These are phyloP conservation scores for Elsinoe necatrix DNA, from an alignment of 2,329 filamentous ascomycete species.

Conservation along the genomic window DNA sequence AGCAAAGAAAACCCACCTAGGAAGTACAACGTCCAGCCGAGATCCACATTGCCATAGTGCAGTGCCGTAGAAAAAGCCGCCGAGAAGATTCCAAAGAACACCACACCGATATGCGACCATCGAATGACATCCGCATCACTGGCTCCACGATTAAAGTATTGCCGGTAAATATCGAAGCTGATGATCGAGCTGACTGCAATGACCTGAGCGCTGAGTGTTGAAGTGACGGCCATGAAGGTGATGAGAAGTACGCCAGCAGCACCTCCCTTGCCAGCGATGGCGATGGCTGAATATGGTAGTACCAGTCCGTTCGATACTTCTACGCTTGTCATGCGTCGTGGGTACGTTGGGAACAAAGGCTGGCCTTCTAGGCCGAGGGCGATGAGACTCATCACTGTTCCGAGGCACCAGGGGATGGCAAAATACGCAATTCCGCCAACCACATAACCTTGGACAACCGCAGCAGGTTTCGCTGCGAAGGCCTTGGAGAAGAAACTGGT, in stretches of 20 bases:
- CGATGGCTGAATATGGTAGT: constrained; percentile 40
- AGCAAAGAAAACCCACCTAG: constrained; percentile 21
- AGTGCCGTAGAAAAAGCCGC: constrained; percentile 41
- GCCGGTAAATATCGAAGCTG: constrained; percentile 44
- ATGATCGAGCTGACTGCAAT: constrained; percentile 46
- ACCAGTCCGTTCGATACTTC: constrained; percentile 40
- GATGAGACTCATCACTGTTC: constrained; percentile 40
- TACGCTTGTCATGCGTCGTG: constrained; percentile 32
- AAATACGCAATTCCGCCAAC: constrained; percentile 40
- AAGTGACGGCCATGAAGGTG: constrained; percentile 46
- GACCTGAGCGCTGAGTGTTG: constrained; percentile 43
- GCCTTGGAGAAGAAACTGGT: constrained; percentile 48
- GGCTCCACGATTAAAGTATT: constrained; percentile 42
- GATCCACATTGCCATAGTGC: constrained; percentile 43
- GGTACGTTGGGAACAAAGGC: constrained; percentile 39
- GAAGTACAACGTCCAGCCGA: constrained; percentile 41
- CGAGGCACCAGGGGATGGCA: constrained; percentile 41
- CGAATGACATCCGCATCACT: constrained; percentile 36
- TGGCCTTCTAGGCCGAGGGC: constrained; percentile 40
- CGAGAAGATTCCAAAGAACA: constrained; percentile 43
- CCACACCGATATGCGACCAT: constrained; percentile 41
- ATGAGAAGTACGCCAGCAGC: constrained; percentile 41
- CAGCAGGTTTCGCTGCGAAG: constrained; percentile 41
- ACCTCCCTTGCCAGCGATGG: constrained; percentile 35
- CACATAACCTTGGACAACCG: constrained; percentile 42